Conservation (phyloP, 139 green algal species). For the Chlorella sp. region DNA sequence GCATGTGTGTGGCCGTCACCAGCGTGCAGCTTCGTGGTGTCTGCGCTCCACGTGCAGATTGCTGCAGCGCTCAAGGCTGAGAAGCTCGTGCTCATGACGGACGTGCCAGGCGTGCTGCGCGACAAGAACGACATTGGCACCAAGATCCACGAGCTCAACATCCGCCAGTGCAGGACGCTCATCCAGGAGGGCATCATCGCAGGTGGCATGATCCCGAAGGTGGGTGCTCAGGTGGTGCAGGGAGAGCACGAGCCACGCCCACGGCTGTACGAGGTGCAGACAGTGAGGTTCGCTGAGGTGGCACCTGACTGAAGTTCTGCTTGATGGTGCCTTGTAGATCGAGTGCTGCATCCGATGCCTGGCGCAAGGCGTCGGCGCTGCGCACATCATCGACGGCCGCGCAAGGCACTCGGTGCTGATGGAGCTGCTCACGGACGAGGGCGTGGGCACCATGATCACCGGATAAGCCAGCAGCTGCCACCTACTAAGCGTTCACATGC, state of each 20-base stretch:
- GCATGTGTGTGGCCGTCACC: no score
- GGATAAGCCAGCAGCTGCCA: no score
- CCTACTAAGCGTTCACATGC: no score
- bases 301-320: no score
- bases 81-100: conserved; percentile 99
- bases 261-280: no score
- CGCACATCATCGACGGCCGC: conserved; percentile 98
- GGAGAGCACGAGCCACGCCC: no score
- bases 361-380: conserved; percentile 82
- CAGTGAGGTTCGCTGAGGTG: no score
- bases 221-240: not conserved
- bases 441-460: conserved; percentile 95
- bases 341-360: conserved; percentile 96
- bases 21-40: no score
- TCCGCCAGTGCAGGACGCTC: conserved; percentile 64
- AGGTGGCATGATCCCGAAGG: conserved; percentile 97
- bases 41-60: conserved; percentile 69
- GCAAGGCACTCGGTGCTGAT: conserved; percentile 90
- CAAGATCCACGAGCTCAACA: conserved; percentile 69
- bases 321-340: conserved; percentile 31
- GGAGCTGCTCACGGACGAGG: conserved; percentile 95
- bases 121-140: conserved; percentile 85
- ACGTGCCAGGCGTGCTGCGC: conserved; percentile 85
- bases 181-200: conserved; percentile 89
- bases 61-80: conserved; percentile 87